Base-by-base conservation (phyloP, 306 rosid species). In the Prosopis cineraria region DNA sequence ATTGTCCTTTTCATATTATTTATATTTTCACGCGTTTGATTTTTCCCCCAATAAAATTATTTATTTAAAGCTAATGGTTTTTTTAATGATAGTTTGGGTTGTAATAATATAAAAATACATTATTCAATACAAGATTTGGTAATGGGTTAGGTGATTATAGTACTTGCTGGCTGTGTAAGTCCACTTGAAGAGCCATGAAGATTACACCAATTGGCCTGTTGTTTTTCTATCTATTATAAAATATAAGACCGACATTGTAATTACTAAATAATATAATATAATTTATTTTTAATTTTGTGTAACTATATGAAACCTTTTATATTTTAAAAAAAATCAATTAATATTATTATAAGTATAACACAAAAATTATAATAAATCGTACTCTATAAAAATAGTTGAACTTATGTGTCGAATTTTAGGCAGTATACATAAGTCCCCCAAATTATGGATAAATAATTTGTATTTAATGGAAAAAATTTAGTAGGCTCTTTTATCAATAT, bases 171-270 rank as follows among this genome's bases (percentile, higher is more conserved):
- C 11, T 74, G 78, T 59, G n/a, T 43, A 70, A 68, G 34, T 65
- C 78, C 70, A 62, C 50, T 78, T 81, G 79, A 81, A 63, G 31
- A 74, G 78, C 73, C 83, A 74, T 30, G 16, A 58, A 45, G 80
- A 81, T 74, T 71, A 74, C 50, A 72, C 78, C 79, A 70, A 72
- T 50, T 81, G 75, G 64, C 64, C 25, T 36, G 2, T 10, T 24
- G 6, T 50, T 19, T 22, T 52, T 55, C 30, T 10, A 1, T 10
- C 30, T 20, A 17, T n/a, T 50, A 6, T 20, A n/a, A 7, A 50
- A 5, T 50, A 19, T 50, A 3, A n/a, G n/a, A n/a, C n/a, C n/a
- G n/a, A n/a, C n/a, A n/a, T n/a, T n/a, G n/a, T n/a, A n/a, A n/a
- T n/a, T n/a, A n/a, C n/a, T n/a, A n/a, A n/a, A n/a, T n/a, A n/a